Base-by-base conservation (phyloP, 1,284 basidiomycete genomes). In the Boletus sp. region DNA sequence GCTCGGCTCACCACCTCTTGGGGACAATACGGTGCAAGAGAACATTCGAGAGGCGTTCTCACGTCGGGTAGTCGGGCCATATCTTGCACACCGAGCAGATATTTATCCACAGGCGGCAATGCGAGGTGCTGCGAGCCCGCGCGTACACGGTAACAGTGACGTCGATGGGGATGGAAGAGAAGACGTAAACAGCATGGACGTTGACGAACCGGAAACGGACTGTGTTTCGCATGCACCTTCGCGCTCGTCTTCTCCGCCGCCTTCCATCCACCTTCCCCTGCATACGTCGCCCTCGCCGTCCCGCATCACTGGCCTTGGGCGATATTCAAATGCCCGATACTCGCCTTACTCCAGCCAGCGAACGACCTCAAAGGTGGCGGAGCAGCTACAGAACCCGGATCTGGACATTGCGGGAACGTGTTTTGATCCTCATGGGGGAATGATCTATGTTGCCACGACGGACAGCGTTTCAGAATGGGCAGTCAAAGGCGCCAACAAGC, bases 351-450 rank as follows among this genome's bases (percentile, higher is more conserved):
- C 46, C 30, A 42, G 51, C 41, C 61, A 61, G 19, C 55, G 61
- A 30, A 52, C 52, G 32, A 46, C 38, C 35, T 8, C 50, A 7
- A 59, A 53, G 19, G 49, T 37, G 23, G 50, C 42, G 17, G 62
- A 60, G 22, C 55, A 47, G 20, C 17, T 19, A 25, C 50, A 51
- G 8, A 53, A 61, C 23, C 40, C 72, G 13, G 80, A 84, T 56
- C 61, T 81, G 41, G 82, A 90, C 59, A 68, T 89, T 40, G 84
- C 84, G 0, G 87, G 87, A 8, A 71, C 79, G 41, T 86, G 85
- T 56, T 89, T 89, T 58, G 87, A 89, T 64, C 84, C 85, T 13
- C 71, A 63, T 23, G 87, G 87, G 4, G 71, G 74, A 54, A 74
- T 70, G 58, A 66, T 90, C 48, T 90, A 90, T 60, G 84, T 83